Evolutionary conservation across 257 asterid genomes (phyloP).

Genomic region (Przewalskia tangutica): DNA sequence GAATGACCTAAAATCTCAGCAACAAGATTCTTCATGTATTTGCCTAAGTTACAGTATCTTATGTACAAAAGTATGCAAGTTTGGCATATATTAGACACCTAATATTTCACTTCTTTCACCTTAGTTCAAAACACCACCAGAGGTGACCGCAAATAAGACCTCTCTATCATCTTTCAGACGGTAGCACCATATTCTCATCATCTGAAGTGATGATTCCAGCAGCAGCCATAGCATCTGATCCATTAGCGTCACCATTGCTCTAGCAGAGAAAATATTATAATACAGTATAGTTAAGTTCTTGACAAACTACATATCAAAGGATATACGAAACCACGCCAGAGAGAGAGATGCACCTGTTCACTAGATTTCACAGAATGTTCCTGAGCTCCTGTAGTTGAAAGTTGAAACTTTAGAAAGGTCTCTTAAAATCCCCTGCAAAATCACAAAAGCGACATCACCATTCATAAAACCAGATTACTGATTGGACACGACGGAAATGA

Average conservation of each 20-base stretch:
- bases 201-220: neutral
- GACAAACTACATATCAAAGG: neutral
- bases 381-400: neutral
- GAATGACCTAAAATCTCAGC: neutral
- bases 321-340: neutral
- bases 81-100: neutral
- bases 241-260: slow-evolving; percentile 1
- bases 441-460: neutral
- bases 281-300: neutral
- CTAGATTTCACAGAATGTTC: neutral
- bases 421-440: slow-evolving; percentile 9
- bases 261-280: neutral
- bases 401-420: slow-evolving; percentile 8
- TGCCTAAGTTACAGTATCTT: neutral
- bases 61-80: neutral
- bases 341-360: slow-evolving; percentile 3
- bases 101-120: neutral
- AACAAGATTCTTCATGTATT: neutral
- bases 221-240: slow-evolving; percentile 2
- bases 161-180: neutral
- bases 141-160: neutral
- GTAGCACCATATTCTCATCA: neutral
- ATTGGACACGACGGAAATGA: neutral
- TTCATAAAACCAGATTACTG: neutral
- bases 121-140: neutral